Evolutionary conservation across 2,329 filamentous ascomycete species (phyloP), one percentile per base, ranked within the genome.

Genomic region (Colletotrichum spaethianum): DNA sequence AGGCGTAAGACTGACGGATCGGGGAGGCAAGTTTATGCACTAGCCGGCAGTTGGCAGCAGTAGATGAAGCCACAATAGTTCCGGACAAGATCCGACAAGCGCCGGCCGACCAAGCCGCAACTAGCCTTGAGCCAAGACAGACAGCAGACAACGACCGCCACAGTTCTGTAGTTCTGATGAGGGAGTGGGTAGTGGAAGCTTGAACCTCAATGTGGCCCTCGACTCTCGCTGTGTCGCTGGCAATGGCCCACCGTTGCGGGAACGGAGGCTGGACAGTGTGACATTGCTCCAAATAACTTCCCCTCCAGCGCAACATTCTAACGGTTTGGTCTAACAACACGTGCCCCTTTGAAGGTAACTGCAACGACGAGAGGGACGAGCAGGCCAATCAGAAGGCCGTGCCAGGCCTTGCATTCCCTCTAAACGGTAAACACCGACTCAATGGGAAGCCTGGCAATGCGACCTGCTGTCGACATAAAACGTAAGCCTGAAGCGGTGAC

Each of bases 401-500:
- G 20, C 23, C 14, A 56, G 38, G 38, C 42, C 56, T 46, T 44
- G 65, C 33, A 59, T 57, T 52, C 20, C 42, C 42, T 70, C 68
- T 40, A 18, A 44, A 56, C 63, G 42, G 56, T 57, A 36, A 68
- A 44, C 52, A 68, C 69, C 65, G 59, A 72, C 65, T 59, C 33
- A n/a, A 38, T 59, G 65, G 65, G 52, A 72, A 46, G 53, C 65
- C 59, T 36, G 40, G 57, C 36, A 53, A 66, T 38, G 53, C 60
- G 63, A 70, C 63, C 46, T 60, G 55, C 60, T 40, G 33, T 56
- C 31, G 55, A 70, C 67, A 61, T 50, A n/a, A 67, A 38, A 70
- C 36, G 56, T n/a, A 52, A 12, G 63, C 46, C 20, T 62, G 68
- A 53, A 70, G 66, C 66, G 66, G 70, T 72, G 70, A 65, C 70